Conservation (phyloP, 2,329 filamentous ascomycete genomes). For the Phaeosphaeriaceae sp. region DNA sequence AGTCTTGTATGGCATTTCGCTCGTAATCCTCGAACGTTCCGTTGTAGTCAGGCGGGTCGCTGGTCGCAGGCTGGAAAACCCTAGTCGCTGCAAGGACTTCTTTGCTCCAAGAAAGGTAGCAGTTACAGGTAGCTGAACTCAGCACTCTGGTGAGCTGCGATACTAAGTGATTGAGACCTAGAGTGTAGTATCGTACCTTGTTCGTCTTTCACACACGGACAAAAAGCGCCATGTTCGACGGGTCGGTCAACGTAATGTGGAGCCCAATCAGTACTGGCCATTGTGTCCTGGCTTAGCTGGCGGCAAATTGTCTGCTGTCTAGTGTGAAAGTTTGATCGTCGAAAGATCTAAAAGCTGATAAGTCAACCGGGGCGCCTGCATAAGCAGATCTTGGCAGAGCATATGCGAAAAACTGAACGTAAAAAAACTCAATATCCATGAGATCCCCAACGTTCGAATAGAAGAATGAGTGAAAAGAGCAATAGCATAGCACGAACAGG, state of each 20-base stretch:
- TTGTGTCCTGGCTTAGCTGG: background rate
- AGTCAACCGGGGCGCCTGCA: too few species aligned
- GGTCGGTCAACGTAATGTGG: background rate
- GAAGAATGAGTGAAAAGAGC: too few species aligned
- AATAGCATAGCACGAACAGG: too few species aligned
- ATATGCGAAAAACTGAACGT: too few species aligned
- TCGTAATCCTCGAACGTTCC: slow-evolving; percentile 13
- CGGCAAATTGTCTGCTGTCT: too few species aligned
- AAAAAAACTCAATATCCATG: too few species aligned
- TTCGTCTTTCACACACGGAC: slow-evolving; percentile 7
- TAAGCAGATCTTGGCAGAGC: too few species aligned
- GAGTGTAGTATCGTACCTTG: slow-evolving; percentile 9
- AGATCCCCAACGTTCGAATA: too few species aligned
- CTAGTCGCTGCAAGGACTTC: slow-evolving; percentile 14
- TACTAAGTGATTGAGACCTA: background rate
- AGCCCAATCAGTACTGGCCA: background rate
- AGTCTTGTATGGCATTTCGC: slow-evolving; percentile 9
- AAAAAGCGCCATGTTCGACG: slow-evolving; percentile 14
- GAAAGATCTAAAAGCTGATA: too few species aligned
- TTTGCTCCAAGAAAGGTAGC: slow-evolving; percentile 13
- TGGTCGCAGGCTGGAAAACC: slow-evolving; percentile 13
- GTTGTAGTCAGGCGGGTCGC: slow-evolving; percentile 3
- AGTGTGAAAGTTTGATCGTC: too few species aligned
- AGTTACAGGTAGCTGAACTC: slow-evolving; percentile 13
- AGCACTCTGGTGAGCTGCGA: background rate